Percentiles rank a stretch among this genome's conserved stretches.
Conservation (phyloP, 805 yeast species). For the Yamadazyma sp. region DNA sequence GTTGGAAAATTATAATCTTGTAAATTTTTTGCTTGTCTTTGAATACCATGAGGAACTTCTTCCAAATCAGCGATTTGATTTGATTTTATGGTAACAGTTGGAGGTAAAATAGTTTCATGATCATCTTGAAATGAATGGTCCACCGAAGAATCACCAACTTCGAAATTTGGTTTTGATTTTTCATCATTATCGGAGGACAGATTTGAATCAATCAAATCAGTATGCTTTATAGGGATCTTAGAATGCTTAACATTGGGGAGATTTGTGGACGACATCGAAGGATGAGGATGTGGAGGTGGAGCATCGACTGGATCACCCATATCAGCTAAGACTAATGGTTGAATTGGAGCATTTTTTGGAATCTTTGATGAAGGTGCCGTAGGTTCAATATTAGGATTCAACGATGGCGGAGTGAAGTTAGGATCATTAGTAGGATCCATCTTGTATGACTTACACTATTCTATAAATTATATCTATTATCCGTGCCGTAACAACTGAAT, state of each 20-base stretch:
- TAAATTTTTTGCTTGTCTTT: constrained; percentile 75
- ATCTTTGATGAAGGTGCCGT: constrained; percentile 65
- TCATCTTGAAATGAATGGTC: background rate
- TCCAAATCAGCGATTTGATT: constrained; percentile 75
- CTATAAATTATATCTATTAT: too few species aligned
- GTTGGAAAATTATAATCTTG: constrained; percentile 78
- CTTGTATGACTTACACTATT: too few species aligned
- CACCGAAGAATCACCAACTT: background rate
- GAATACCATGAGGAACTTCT: constrained; percentile 94
- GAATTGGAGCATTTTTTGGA: constrained; percentile 74
- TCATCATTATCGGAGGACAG: constrained; percentile 9
- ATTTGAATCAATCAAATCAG: constrained; percentile 44
- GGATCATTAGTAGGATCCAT: constrained; percentile 97
- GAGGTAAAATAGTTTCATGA: constrained; percentile 7
- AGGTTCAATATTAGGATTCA: constrained; percentile 58
- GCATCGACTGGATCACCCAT: constrained; percentile 69
- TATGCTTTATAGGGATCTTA: constrained; percentile 53
- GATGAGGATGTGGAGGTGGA: constrained; percentile 61
- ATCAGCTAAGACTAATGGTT: constrained; percentile 76
- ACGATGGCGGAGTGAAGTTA: constrained; percentile 81
- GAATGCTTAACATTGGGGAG: constrained; percentile 4
- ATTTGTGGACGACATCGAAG: constrained; percentile 16
- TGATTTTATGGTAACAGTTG: constrained; percentile 9
- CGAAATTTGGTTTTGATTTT: background rate
- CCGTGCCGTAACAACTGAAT: too few species aligned